Evolutionary conservation across 306 rosid genomes (phyloP).

Genomic region (Glycine tomentella): DNA sequence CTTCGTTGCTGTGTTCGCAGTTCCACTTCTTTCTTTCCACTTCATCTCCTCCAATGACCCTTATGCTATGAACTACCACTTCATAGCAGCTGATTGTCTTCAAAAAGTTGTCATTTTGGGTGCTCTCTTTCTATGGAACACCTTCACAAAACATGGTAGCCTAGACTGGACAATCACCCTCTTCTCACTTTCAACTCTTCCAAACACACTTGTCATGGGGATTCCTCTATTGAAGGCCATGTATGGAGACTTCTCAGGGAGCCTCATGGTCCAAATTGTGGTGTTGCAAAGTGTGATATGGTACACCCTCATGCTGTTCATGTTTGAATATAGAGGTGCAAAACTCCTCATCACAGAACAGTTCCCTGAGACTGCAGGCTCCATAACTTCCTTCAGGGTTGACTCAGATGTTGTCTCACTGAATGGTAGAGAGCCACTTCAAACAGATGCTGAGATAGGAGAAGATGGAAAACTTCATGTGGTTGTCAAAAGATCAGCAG

Average conservation of each 20-base stretch:
- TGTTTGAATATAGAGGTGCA: constrained; percentile 89
- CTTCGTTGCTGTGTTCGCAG: constrained; percentile 82
- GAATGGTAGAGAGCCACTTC: constrained; percentile 70
- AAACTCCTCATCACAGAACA: constrained; percentile 77
- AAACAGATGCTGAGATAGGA: constrained; percentile 79
- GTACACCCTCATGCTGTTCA: constrained; percentile 80
- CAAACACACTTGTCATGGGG: constrained; percentile 93
- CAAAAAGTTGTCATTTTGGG: constrained; percentile 69
- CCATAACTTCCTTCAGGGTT: constrained; percentile 75
- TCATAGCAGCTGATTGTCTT: constrained; percentile 86
- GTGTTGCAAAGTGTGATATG: constrained; percentile 85
- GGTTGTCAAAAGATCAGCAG: constrained; percentile 67
- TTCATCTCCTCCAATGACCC: constrained; percentile 84
- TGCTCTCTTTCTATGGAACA: constrained; percentile 81
- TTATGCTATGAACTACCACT: constrained; percentile 77
- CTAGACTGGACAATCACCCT: constrained; percentile 86
- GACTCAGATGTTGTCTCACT: constrained; percentile 84
- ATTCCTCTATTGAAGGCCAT: constrained; percentile 80
- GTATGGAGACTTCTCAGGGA: constrained; percentile 80
- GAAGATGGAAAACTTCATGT: constrained; percentile 90
- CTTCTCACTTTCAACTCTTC: constrained; percentile 84
- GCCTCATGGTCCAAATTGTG: constrained; percentile 85
- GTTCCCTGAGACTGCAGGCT: constrained; percentile 85
- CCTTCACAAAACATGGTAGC: constrained; percentile 61
- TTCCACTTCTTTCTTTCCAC: constrained; percentile 84